These are phyloP conservation scores for Scheffersomyces stipitis DNA, from an alignment of 805 yeast species.

Conservation along the genomic window DNA sequence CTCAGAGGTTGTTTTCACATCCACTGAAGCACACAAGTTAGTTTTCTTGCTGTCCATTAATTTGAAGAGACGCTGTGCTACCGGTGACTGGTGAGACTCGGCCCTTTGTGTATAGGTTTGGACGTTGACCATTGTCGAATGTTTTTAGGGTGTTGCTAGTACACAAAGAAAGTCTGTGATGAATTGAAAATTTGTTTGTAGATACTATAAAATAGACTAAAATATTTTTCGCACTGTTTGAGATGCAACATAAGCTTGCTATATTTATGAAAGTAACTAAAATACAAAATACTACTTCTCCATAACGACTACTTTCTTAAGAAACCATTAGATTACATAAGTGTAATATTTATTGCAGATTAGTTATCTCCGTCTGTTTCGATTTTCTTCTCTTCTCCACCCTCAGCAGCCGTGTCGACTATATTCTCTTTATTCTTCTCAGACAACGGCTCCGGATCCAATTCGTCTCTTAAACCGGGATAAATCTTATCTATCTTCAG, in stretches of 20 bases:
- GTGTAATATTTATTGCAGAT: too few species aligned
- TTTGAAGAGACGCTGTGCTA: slow-evolving; percentile 70
- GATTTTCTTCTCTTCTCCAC: slow-evolving; percentile 1
- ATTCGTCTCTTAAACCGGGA: slow-evolving; percentile 26
- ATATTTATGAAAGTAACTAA: too few species aligned
- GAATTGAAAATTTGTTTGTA: too few species aligned
- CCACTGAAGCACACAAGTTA: slow-evolving; percentile 92
- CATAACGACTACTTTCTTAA: too few species aligned
- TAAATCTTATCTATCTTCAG: slow-evolving; percentile 24
- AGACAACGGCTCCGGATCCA: slow-evolving; percentile 9
- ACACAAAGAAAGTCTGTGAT: too few species aligned
- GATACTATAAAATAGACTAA: too few species aligned
- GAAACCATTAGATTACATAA: too few species aligned
- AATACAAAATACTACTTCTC: too few species aligned
- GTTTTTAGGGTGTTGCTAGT: too few species aligned
- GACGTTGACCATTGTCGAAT: slow-evolving; percentile 23
- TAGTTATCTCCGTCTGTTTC: neutral
- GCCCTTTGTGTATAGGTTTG: slow-evolving; percentile 69
- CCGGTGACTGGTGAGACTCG: slow-evolving; percentile 65
- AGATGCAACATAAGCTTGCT: too few species aligned
- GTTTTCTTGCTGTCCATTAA: slow-evolving; percentile 80
- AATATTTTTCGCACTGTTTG: too few species aligned
- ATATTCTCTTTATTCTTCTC: slow-evolving; percentile 1
- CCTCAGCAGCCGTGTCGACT: slow-evolving; percentile 1
- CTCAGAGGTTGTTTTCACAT: slow-evolving; percentile 78